Base-by-base conservation (phyloP, 192 early-diverging fungal species). In the Rhizoclosmatium sp. region DNA sequence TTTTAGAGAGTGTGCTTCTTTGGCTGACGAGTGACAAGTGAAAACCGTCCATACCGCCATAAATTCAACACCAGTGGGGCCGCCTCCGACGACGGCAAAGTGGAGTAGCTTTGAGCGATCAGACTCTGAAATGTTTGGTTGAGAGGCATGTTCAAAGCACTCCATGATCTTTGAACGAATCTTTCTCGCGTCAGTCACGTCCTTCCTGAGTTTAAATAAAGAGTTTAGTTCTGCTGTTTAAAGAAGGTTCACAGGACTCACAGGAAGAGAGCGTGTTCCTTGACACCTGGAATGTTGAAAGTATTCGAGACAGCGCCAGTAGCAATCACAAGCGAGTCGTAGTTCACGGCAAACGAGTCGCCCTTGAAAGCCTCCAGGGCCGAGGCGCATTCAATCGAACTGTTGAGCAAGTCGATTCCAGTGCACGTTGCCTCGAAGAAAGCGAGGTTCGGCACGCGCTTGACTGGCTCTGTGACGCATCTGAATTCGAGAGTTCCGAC, bases 401-500 rank as follows among this genome's bases (percentile, higher is more conserved):
- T 80, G 9, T 85, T 81, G 47, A 82, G 71, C 4, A 88, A 61
- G 74, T 89, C 87, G 59, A 94, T 80, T 7, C 48, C 69, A 58
- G 89, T 84, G 48, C 87, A 88, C 71, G 69, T 86, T 5, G 93
- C 93, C 71, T 94, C 91, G 73, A 92, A 90, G 71, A 91, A 93
- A 64, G 90, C 85, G 3, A 81, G 40, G 42, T 71, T 16, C 4
- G 62, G 23, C 4, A 56, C 68, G 10, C 75, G 80, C 47, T 76
- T 76, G 46, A 73, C 40, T 3, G 73, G 73, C 66, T 96, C 95
- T 68, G 92, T 92, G 78, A 95, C 93, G 60, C 92, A 94, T 54
- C 94, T 87, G 85, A 92, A 94, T 79, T 97, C 95, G 4, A 95
- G 89, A 9, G 95, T 95, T 3, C 95, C 95, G 0, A 95, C 94